Conservation (phyloP, 2,329 filamentous ascomycete genomes). For the Clarireedia hainanense region DNA sequence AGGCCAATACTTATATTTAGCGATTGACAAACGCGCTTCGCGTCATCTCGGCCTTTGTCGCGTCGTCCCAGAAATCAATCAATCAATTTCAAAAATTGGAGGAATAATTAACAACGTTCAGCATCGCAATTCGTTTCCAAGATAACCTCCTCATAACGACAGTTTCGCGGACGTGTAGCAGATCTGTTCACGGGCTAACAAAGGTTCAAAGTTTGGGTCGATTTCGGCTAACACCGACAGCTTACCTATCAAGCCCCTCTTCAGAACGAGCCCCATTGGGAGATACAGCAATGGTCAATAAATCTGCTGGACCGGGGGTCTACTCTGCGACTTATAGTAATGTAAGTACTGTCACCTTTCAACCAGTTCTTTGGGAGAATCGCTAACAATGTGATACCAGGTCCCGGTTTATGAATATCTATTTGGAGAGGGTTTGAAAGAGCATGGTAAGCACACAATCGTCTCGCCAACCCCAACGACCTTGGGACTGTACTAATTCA, state of each 20-base stretch:
- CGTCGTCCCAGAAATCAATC: background rate
- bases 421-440: conserved; percentile 66
- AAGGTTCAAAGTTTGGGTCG: too few relatives aligned
- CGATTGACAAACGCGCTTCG: background rate
- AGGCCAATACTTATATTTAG: background rate
- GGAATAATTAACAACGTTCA: background rate
- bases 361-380: too few relatives aligned
- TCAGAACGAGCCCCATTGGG: background rate
- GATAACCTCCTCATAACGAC: background rate
- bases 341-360: conserved; percentile 36
- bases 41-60: background rate
- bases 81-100: background rate
- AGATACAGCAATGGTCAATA: conserved; percentile 26
- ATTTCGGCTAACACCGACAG: background rate
- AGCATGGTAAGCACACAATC: conserved; percentile 48
- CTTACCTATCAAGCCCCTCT: background rate
- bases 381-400: conserved; percentile 36
- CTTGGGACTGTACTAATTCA: background rate
- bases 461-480: background rate
- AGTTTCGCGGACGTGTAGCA: background rate
- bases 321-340: conserved; percentile 65
- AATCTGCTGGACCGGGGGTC: conserved; percentile 34
- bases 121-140: background rate
- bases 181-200: too few relatives aligned
- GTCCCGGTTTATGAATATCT: conserved; percentile 94